Evolutionary conservation across 1,284 basidiomycete species (phyloP), one percentile per base, ranked within the genome.

Genomic region (Naganishia sp.): DNA sequence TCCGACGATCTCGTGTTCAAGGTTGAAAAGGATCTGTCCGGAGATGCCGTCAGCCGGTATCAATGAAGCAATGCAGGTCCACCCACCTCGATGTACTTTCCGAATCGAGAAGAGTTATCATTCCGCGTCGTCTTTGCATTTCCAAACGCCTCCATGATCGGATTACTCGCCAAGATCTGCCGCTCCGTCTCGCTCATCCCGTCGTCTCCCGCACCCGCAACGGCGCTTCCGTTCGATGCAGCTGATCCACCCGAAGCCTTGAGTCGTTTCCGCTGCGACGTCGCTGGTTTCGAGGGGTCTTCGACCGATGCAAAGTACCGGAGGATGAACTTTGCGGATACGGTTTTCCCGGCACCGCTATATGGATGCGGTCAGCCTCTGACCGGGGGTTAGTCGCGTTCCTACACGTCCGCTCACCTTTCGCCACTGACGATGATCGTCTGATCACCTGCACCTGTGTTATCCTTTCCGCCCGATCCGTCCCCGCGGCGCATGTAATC

Each of bases 351-450:
- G 59, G 96, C 96, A 81, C 96, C 96, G 84, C 92, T n/a, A n/a
- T 10, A 46, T 59, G 52, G 21, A 48, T 18, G 25, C 33, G 15
- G 55, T 44, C 18, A n/a, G 23, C 31, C 28, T 42, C 21, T 42
- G 33, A 13, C 55, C 55, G n/a, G 52, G 67, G 57, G n/a, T 65
- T 69, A n/a, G n/a, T n/a, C n/a, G n/a, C 23, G 64, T 18, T 25
- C 11, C 45, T 18, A 10, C 42, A 65, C 28, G 61, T 64, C 48
- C 5, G 79, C 83, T 71, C 75, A 94, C 92, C 92, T 95, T 82
- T 99, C 96, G 74, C 96, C 96, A 59, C 92, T 95, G 69, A 99
- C 96, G 71, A 99, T 97, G 76, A 99, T 98, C 6, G 96, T 99
- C 81, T 99, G 96, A 71, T 97, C 95, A 9, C 79, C 79, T 59